phyloP scores from a whole-genome alignment of 768 basidiomycete genomes.

The Xerocomellus dryophilus region DNA sequence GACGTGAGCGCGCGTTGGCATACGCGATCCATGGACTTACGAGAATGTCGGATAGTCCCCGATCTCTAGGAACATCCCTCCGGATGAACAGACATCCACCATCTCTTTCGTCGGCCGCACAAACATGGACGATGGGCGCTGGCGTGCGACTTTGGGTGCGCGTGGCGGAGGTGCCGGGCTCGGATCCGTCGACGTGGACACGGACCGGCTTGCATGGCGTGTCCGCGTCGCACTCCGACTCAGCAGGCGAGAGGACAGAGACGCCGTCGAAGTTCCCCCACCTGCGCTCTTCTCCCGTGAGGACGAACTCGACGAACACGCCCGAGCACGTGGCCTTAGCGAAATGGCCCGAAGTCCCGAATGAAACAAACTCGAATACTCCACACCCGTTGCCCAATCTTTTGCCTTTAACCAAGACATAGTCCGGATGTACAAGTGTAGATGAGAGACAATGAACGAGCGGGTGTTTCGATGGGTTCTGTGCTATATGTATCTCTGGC shows the following conservation, averaged over 20 bases:
- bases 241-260: conserved; percentile 12
- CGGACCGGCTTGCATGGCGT: neutral
- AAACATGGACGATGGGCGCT: conserved; percentile 18
- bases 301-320: conserved; percentile 2
- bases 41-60: neutral
- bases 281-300: neutral
- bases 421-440: neutral
- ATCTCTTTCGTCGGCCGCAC: conserved; percentile 11
- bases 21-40: conserved; percentile 13
- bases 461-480: neutral
- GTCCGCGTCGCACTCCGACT: conserved; percentile 2
- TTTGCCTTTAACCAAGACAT: conserved; percentile 34
- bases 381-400: conserved; percentile 29
- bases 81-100: conserved; percentile 4
- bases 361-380: conserved; percentile 36
- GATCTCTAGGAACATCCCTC: neutral
- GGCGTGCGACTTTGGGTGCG: neutral
- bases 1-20: neutral
- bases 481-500: conserved; percentile 27
- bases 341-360: conserved; percentile 36
- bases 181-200: conserved; percentile 3
- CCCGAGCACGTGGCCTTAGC: conserved; percentile 2
- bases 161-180: neutral
- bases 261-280: neutral
- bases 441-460: neutral